These are phyloP conservation scores for Raffaelea deltoideospora DNA, from an alignment of 2,329 filamentous ascomycete species.

Conservation along the genomic window DNA sequence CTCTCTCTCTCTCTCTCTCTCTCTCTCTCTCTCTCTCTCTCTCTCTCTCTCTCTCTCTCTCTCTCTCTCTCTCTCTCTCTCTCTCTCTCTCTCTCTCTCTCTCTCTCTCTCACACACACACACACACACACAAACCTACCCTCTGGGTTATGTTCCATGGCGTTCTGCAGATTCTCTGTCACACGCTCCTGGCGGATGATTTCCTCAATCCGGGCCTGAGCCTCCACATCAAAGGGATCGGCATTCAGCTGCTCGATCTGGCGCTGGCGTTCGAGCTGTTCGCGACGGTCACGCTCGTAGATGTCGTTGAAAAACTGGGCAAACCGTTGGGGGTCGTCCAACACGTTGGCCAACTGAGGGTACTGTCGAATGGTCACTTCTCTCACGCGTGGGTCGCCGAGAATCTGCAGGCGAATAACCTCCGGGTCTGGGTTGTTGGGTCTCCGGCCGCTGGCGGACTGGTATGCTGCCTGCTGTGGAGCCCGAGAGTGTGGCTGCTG, in stretches of 20 bases:
- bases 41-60: no score
- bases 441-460: conserved; percentile 8
- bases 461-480: not conserved
- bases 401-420: conserved; percentile 64
- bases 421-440: conserved; percentile 50
- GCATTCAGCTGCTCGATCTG: conserved; percentile 78
- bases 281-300: conserved; percentile 54
- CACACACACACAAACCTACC: no score
- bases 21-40: no score
- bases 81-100: no score
- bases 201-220: conserved; percentile 85
- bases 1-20: no score
- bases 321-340: conserved; percentile 65
- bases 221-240: conserved; percentile 86
- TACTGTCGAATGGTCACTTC: conserved; percentile 55
- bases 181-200: conserved; percentile 92
- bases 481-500: conserved; percentile 17
- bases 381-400: conserved; percentile 62
- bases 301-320: conserved; percentile 54
- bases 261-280: conserved; percentile 62
- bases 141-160: conserved; percentile 94
- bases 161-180: conserved; percentile 89
- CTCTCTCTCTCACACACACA: no score
- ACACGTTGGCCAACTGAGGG: conserved; percentile 60
- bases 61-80: no score